Evolutionary conservation across 2,329 filamentous ascomycete species (phyloP).

Genomic region (Cadophora sp.): DNA sequence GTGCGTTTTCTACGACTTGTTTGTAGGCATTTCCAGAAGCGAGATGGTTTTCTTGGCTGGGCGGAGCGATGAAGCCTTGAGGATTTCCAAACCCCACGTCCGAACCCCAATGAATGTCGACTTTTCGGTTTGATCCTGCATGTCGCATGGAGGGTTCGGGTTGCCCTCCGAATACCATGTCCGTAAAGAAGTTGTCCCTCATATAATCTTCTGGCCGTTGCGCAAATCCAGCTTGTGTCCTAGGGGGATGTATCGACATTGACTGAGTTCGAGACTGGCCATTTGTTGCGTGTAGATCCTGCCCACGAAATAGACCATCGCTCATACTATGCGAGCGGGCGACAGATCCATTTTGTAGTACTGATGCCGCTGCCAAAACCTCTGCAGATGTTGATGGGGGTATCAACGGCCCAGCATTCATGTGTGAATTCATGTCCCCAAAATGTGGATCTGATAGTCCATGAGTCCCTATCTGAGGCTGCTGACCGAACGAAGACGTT

Average conservation of each 20-base stretch:
- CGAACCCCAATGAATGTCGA: conserved; percentile 68
- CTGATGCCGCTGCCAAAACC: conserved; percentile 64
- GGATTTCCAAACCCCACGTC: conserved; percentile 66
- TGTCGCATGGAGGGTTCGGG: conserved; percentile 27
- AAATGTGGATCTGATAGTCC: conserved; percentile 34
- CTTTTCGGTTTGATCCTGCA: conserved; percentile 43
- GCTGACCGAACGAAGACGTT: conserved; percentile 65
- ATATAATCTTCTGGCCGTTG: conserved; percentile 35
- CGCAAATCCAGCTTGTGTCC: conserved; percentile 25
- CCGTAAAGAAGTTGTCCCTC: conserved; percentile 36
- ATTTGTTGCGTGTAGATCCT: conserved; percentile 29
- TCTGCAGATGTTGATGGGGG: conserved; percentile 53
- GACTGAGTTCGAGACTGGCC: conserved; percentile 38
- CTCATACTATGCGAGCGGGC: conserved; percentile 43
- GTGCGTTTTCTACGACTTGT: conserved; percentile 62
- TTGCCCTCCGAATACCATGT: conserved; percentile 41
- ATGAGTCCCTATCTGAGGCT: conserved; percentile 35
- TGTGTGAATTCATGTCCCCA: conserved; percentile 33
- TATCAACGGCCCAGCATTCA: conserved; percentile 29
- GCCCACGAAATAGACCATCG: conserved; percentile 35
- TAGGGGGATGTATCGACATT: conserved; percentile 35
- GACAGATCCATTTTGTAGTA: conserved; percentile 53
- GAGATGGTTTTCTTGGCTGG: conserved; percentile 63
- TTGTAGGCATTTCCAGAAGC: conserved; percentile 62
- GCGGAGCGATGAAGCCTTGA: conserved; percentile 64